Evolutionary conservation across 768 basidiomycete genomes (phyloP).

Genomic region (Lactarius deliciosus): DNA sequence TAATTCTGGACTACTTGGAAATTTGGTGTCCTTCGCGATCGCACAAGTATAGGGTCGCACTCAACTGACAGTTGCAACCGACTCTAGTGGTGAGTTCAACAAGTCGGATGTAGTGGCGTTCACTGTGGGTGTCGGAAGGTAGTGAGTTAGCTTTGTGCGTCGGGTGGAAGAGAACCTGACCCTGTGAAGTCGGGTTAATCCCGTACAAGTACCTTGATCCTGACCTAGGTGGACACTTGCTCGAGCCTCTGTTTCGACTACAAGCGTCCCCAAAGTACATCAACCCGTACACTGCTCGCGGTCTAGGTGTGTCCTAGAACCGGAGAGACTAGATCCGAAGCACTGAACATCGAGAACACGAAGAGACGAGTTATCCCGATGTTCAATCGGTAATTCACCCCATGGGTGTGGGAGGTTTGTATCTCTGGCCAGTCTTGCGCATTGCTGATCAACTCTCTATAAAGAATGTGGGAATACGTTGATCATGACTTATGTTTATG

Average conservation of each 20-base stretch:
- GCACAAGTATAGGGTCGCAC: constrained; percentile 54
- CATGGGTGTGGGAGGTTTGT: no score
- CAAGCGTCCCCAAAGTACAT: constrained; percentile 25
- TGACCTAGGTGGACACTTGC: constrained; percentile 38
- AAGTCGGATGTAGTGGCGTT: constrained; percentile 51
- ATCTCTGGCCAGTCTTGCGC: no score
- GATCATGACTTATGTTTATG: constrained; percentile 36
- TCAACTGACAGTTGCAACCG: constrained; percentile 55
- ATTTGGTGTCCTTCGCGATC: constrained; percentile 50
- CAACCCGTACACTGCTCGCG: constrained; percentile 24
- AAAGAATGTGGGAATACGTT: constrained; percentile 38
- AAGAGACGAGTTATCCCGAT: constrained; percentile 10
- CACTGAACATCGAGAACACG: neutral
- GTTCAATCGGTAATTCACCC: neutral
- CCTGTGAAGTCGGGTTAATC: constrained; percentile 42
- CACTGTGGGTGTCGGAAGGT: constrained; percentile 38
- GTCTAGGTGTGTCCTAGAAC: constrained; percentile 25
- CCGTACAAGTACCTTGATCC: constrained; percentile 58
- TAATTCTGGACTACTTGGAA: constrained; percentile 52
- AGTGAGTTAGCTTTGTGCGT: constrained; percentile 35
- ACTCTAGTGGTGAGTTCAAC: constrained; percentile 48
- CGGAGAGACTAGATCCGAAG: no score
- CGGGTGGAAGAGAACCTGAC: neutral
- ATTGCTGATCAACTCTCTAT: neutral
- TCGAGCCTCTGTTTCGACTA: constrained; percentile 31